Percentiles rank a stretch among this genome's conserved stretches.
phyloP scores from a whole-genome alignment of 805 yeast genomes.

The Ogataea populi-albae region DNA sequence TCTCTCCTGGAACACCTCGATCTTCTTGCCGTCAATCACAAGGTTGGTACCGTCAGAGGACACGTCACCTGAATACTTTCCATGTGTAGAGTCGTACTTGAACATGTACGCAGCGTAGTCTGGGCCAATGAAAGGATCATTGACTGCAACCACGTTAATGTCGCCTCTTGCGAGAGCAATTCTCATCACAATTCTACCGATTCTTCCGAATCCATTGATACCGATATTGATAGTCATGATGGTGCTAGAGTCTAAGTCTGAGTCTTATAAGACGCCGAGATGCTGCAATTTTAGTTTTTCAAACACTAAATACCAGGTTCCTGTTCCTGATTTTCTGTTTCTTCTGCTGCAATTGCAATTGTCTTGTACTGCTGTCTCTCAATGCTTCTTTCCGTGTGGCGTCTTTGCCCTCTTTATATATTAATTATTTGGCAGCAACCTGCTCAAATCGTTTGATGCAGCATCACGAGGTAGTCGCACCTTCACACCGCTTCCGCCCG shows the following conservation, averaged over 20 bases:
- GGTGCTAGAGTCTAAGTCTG: conserved; percentile 3
- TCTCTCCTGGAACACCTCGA: conserved; percentile 71
- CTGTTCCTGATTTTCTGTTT: no score
- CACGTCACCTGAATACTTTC: conserved; percentile 77
- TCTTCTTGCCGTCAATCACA: conserved; percentile 65
- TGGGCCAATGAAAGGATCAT: conserved; percentile 86
- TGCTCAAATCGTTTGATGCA: no score
- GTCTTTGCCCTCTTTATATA: no score
- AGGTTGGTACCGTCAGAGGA: conserved; percentile 52
- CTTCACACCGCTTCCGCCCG: no score
- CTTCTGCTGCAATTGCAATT: no score
- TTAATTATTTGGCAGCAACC: no score
- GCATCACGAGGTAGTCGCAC: no score
- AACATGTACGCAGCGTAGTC: conserved; percentile 94
- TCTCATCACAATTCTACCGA: conserved; percentile 87
- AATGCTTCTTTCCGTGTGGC: no score
- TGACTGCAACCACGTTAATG: conserved; percentile 82
- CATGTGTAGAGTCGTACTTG: conserved; percentile 95
- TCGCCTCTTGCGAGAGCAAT: conserved; percentile 71
- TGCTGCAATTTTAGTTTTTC: no score
- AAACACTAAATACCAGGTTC: no score
- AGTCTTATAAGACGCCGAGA: no score
- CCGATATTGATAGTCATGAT: conserved; percentile 69
- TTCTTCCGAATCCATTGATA: conserved; percentile 94
- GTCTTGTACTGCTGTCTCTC: no score